These are phyloP conservation scores for Drechslerella coelobrocha DNA, from an alignment of 2,329 filamentous ascomycete species.

Conservation along the genomic window DNA sequence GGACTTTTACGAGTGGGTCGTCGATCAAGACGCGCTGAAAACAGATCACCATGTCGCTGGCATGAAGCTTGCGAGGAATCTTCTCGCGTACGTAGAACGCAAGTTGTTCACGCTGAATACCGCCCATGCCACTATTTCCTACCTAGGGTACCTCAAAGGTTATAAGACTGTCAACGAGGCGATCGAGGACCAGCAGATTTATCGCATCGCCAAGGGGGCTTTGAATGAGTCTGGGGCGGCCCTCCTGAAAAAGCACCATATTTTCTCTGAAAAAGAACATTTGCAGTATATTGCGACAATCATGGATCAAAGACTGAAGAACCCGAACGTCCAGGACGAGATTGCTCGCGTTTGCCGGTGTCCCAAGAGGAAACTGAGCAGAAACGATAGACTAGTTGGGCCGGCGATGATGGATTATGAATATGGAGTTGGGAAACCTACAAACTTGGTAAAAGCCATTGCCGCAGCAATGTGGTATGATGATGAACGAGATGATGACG, in stretches of 20 bases:
- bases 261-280: constrained; percentile 75
- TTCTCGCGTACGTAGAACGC: constrained; percentile 95
- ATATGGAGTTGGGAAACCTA: constrained; percentile 66
- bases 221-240: constrained; percentile 85
- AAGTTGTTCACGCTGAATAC: constrained; percentile 99
- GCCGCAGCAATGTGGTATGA: constrained; percentile 97
- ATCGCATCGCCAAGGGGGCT: constrained; percentile 77
- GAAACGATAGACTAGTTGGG: constrained; percentile 94
- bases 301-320: constrained; percentile 65
- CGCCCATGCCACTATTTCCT: constrained; percentile 91
- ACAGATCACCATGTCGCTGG: constrained; percentile 79
- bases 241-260: constrained; percentile 79
- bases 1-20: constrained; percentile 99
- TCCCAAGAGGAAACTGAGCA: constrained; percentile 88
- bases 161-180: constrained; percentile 91
- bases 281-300: constrained; percentile 89
- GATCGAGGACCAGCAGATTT: constrained; percentile 79
- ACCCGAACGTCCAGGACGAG: constrained; percentile 65
- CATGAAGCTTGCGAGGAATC: constrained; percentile 89
- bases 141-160: constrained; percentile 86
- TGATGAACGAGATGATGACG: constrained; percentile 91
- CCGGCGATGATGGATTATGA: constrained; percentile 89
- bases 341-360: constrained; percentile 95
- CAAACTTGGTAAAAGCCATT: constrained; percentile 77
- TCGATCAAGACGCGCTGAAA: constrained; percentile 84